Evolutionary conservation across 2,329 filamentous ascomycete genomes (phyloP).

Genomic region (Colletotrichum phormii): DNA sequence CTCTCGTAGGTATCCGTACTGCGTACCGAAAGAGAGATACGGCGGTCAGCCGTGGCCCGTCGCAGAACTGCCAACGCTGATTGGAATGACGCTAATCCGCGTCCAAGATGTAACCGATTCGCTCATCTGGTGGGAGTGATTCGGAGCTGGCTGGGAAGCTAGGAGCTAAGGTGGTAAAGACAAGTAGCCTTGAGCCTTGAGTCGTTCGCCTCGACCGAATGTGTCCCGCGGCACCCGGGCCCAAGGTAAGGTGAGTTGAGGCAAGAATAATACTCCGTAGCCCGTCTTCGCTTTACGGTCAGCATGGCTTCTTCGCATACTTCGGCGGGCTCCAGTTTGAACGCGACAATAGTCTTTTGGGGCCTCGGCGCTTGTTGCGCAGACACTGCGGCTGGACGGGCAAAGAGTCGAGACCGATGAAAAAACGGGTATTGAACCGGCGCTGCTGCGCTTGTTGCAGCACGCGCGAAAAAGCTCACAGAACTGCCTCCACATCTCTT

Average conservation of each 20-base stretch:
- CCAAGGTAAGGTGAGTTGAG: not conserved
- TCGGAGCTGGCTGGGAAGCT: slow-evolving; percentile 15
- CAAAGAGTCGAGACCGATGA: not conserved
- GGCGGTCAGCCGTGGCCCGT: slow-evolving; percentile 6
- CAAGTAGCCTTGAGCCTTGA: not conserved
- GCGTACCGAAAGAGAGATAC: not conserved
- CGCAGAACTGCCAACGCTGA: slow-evolving; percentile 13
- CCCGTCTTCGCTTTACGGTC: not conserved
- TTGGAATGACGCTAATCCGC: slow-evolving; percentile 13
- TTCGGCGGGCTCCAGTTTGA: not conserved
- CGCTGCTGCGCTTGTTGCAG: slow-evolving; percentile 2
- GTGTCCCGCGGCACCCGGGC: not conserved
- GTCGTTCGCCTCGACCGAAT: not conserved
- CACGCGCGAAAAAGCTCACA: slow-evolving; percentile 20
- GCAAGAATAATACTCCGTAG: not conserved
- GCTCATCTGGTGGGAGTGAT: slow-evolving; percentile 3
- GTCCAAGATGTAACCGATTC: not conserved
- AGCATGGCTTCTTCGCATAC: not conserved
- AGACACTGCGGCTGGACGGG: not conserved
- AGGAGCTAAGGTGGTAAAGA: not conserved
- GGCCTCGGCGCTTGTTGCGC: not conserved
- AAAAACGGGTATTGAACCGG: not conserved
- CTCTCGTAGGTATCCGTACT: not conserved
- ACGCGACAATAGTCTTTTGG: not conserved
- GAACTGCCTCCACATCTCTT: slow-evolving; percentile 2